These are phyloP conservation scores for Erythrophleum fordii DNA, from an alignment of 306 rosid species.

Conservation along the genomic window DNA sequence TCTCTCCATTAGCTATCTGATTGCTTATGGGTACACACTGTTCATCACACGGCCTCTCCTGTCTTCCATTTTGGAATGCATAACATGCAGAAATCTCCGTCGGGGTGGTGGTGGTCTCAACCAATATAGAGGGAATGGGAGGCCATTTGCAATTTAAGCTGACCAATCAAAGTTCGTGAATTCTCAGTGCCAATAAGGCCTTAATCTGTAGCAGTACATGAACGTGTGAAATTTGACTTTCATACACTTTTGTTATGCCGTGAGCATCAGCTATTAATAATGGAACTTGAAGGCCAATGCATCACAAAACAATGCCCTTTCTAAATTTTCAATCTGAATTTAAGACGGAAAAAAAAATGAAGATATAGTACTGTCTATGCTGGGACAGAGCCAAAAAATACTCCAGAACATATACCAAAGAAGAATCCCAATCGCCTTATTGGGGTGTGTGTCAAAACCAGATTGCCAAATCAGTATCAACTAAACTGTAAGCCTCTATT, in stretches of 20 bases:
- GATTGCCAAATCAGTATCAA: neutral
- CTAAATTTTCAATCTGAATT: conserved; percentile 35
- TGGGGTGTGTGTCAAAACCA: conserved; percentile 17
- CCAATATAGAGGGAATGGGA: neutral
- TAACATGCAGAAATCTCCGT: neutral
- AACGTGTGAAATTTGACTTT: neutral
- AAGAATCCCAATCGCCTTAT: conserved; percentile 23
- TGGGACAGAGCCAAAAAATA: conserved; percentile 8
- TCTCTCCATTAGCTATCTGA: no score
- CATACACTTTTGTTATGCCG: neutral
- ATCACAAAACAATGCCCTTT: conserved; percentile 35
- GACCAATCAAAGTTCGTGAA: neutral
- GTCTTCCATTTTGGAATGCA: neutral
- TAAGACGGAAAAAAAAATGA: conserved; percentile 31
- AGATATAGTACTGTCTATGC: neutral
- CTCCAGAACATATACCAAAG: conserved; percentile 10
- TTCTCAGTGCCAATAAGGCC: conserved; percentile 22
- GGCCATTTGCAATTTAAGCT: neutral
- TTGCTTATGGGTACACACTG: no score
- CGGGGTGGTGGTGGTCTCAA: neutral
- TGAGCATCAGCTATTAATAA: conserved; percentile 11
- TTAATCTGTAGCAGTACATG: neutral
- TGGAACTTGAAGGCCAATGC: neutral
- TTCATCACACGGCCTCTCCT: neutral
- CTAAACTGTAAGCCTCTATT: conserved; percentile 36